Percentiles rank a stretch among this genome's conserved stretches.
phyloP scores from a whole-genome alignment of 352 stramenopile species.

The Thalassiosira livingstoniorum region DNA sequence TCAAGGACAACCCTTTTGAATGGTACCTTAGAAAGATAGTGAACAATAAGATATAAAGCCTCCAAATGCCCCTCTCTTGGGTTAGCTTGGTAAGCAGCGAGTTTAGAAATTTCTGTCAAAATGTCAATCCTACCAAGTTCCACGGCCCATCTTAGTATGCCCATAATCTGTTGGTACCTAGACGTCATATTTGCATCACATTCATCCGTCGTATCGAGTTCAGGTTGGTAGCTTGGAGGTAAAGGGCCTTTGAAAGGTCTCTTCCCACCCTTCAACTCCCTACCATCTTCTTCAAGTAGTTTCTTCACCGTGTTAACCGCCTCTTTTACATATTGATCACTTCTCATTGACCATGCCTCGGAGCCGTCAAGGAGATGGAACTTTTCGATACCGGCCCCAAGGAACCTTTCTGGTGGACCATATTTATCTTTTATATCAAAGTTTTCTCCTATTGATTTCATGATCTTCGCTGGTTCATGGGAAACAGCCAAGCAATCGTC shows the following conservation, averaged over 20 bases:
- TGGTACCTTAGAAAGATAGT: too few relatives aligned
- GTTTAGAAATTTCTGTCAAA: conserved; percentile 50
- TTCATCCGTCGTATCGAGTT: conserved; percentile 55
- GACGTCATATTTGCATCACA: too few relatives aligned
- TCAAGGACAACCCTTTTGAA: conserved; percentile 33
- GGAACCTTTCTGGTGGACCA: neutral
- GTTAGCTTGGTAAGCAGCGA: conserved; percentile 57
- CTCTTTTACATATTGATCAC: conserved; percentile 43
- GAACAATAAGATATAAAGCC: too few relatives aligned
- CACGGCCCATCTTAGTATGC: conserved; percentile 49
- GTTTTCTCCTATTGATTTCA: conserved; percentile 13
- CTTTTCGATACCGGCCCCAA: conserved; percentile 1
- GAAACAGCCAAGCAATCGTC: conserved; percentile 59
- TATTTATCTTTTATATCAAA: conserved; percentile 17
- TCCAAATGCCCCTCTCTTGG: too few relatives aligned
- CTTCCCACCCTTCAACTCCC: conserved; percentile 2
- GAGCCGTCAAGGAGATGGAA: neutral
- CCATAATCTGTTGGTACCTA: too few relatives aligned
- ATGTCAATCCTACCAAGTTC: conserved; percentile 59
- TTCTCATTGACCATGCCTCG: conserved; percentile 33
- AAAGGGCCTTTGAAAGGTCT: neutral
- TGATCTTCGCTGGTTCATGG: neutral
- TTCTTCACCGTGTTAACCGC: conserved; percentile 36
- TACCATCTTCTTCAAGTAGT: conserved; percentile 18
- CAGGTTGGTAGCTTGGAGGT: conserved; percentile 36